phyloP scores from a whole-genome alignment of 1,139 yeast genomes.

The Hemisphaericaspora xylanilytica region DNA sequence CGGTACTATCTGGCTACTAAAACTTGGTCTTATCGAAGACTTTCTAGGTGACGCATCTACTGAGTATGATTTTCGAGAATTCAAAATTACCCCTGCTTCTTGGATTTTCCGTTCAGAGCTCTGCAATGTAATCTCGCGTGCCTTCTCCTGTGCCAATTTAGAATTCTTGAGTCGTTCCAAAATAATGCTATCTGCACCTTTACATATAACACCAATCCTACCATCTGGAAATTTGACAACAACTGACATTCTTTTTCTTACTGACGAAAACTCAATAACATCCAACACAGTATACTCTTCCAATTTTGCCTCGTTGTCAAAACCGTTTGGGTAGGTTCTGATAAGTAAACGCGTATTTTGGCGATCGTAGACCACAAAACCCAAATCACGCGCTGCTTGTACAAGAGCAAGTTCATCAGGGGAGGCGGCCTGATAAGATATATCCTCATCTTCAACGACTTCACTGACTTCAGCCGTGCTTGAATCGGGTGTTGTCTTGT shows the following conservation, averaged over 20 bases:
- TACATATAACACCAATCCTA: conserved; percentile 76
- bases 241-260: conserved; percentile 94
- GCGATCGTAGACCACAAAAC: conserved; percentile 74
- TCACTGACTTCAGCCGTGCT: conserved; percentile 13
- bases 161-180: conserved; percentile 65
- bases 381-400: conserved; percentile 92
- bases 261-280: conserved; percentile 79
- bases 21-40: conserved; percentile 34
- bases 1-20: conserved; percentile 18
- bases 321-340: conserved; percentile 81
- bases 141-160: conserved; percentile 59
- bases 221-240: conserved; percentile 76
- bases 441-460: conserved; percentile 40
- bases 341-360: conserved; percentile 58
- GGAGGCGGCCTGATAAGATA: conserved; percentile 87
- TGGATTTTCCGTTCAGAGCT: conserved; percentile 65
- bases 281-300: conserved; percentile 77
- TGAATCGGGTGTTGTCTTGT: conserved; percentile 8
- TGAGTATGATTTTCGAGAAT: conserved; percentile 42
- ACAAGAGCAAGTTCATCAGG: conserved; percentile 96
- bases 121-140: conserved; percentile 58
- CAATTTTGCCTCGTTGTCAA: conserved; percentile 57
- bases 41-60: conserved; percentile 21
- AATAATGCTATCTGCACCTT: conserved; percentile 96
- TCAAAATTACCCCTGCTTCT: conserved; percentile 79